These are phyloP conservation scores for Cladosporium austrohemisphaericum DNA, from an alignment of 2,329 filamentous ascomycete genomes.

Conservation along the genomic window DNA sequence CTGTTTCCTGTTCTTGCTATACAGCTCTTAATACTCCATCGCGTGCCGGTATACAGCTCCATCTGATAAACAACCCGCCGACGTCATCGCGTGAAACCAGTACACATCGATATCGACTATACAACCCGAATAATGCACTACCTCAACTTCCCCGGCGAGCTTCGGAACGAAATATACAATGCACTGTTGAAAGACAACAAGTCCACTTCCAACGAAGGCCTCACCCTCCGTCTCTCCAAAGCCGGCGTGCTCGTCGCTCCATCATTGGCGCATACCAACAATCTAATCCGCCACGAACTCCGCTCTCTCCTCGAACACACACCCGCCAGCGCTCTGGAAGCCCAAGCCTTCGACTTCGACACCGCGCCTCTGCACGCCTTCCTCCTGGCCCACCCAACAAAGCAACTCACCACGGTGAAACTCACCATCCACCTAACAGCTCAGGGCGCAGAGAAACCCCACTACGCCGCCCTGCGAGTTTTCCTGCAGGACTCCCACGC, in stretches of 20 bases:
- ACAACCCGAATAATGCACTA: conserved; percentile 8
- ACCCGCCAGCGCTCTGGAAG: not conserved
- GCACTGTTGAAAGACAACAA: conserved; percentile 2
- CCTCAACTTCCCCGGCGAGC: conserved; percentile 9
- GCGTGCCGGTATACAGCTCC: no score
- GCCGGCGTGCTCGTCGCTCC: conserved; percentile 6
- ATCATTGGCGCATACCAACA: conserved; percentile 7
- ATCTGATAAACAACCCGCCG: not conserved
- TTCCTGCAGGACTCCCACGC: not conserved
- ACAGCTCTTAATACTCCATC: no score
- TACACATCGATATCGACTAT: no score
- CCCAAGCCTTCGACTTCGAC: conserved; percentile 12
- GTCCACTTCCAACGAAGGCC: no score
- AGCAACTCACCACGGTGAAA: not conserved
- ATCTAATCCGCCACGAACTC: conserved; percentile 9
- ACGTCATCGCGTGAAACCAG: no score
- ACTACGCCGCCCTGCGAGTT: not conserved
- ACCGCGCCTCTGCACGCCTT: conserved; percentile 8
- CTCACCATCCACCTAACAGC: conserved; percentile 6
- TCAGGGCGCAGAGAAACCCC: not conserved
- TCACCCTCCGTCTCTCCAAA: conserved; percentile 3
- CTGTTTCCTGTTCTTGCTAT: no score
- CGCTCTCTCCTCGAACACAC: not conserved
- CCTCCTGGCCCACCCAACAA: not conserved
- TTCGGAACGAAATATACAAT: conserved; percentile 12